A percentile compares a stretch with the other conserved stretches of the same genome.
Conservation (phyloP, 2,329 filamentous ascomycete species). For the Aspergillus glaucus region DNA sequence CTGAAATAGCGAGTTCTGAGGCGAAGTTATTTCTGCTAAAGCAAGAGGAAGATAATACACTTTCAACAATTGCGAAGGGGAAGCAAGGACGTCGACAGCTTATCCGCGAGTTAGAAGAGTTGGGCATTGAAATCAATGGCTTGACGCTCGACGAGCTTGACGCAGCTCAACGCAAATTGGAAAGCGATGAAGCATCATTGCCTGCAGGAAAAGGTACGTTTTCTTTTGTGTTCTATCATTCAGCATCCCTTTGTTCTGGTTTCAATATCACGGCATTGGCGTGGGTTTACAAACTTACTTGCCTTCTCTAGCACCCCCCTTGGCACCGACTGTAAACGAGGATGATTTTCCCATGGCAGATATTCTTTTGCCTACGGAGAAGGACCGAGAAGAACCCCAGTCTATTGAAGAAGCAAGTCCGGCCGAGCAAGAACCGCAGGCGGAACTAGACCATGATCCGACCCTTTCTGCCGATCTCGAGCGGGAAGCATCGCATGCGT, state of each 20-base stretch:
- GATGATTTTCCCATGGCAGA: background rate
- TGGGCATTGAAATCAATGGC: conserved; percentile 44
- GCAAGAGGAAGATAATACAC: conserved; percentile 34
- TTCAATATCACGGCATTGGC: background rate
- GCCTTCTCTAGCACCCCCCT: background rate
- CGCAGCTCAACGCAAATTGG: conserved; percentile 22
- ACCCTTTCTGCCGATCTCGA: background rate
- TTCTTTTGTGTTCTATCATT: background rate
- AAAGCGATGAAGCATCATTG: conserved; percentile 11
- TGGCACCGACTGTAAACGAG: background rate
- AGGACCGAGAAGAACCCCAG: background rate
- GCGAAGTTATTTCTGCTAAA: conserved; percentile 25
- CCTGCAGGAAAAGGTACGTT: conserved; percentile 17
- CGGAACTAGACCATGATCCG: background rate
- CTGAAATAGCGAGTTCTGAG: conserved; percentile 37
- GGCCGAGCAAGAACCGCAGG: conserved; percentile 2
- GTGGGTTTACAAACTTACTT: background rate
- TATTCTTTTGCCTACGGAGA: background rate
- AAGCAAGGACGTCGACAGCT: conserved; percentile 39
- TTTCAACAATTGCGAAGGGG: conserved; percentile 42
- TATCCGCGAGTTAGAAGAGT: conserved; percentile 42
- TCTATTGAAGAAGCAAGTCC: conserved; percentile 3
- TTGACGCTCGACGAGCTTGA: conserved; percentile 41
- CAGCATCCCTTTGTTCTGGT: background rate
- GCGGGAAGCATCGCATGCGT: conserved; percentile 13